A percentile compares a stretch with the other conserved stretches of the same genome.
These are phyloP conservation scores for Aschersonia sp. DNA, from an alignment of 2,329 filamentous ascomycete genomes.

Conservation along the genomic window DNA sequence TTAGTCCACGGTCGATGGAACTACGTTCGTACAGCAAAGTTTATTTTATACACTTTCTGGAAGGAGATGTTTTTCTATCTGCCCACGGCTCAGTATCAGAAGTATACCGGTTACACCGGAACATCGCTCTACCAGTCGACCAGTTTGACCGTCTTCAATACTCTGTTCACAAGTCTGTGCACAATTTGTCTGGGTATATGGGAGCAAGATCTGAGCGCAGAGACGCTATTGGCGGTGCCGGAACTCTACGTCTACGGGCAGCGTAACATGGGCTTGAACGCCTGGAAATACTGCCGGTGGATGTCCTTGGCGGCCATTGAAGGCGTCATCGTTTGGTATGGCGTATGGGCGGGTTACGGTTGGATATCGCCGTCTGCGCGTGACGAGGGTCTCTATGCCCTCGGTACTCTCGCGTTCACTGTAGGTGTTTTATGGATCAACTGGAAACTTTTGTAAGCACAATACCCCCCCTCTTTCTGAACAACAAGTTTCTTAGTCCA, in stretches of 20 bases:
- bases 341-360: conserved; percentile 36
- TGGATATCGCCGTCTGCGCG: conserved; percentile 32
- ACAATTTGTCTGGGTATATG: conserved; percentile 86
- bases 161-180: conserved; percentile 77
- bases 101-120: conserved; percentile 75
- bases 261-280: conserved; percentile 56
- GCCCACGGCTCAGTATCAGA: conserved; percentile 71
- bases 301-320: conserved; percentile 61
- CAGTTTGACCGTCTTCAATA: conserved; percentile 85
- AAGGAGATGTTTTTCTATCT: conserved; percentile 76
- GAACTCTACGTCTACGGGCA: conserved; percentile 83
- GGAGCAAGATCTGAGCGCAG: conserved; percentile 73
- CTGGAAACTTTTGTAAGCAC: conserved; percentile 56
- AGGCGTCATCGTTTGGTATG: conserved; percentile 61
- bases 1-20: conserved; percentile 86
- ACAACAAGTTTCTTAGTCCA: background rate
- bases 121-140: conserved; percentile 83
- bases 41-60: conserved; percentile 86
- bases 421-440: conserved; percentile 60
- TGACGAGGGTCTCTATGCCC: conserved; percentile 58
- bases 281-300: conserved; percentile 61
- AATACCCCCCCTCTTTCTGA: background rate
- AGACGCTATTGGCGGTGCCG: conserved; percentile 80
- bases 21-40: conserved; percentile 77
- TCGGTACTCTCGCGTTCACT: conserved; percentile 61